phyloP scores from a whole-genome alignment of 1,284 basidiomycete genomes.

The Ceratobasidium sp. region DNA sequence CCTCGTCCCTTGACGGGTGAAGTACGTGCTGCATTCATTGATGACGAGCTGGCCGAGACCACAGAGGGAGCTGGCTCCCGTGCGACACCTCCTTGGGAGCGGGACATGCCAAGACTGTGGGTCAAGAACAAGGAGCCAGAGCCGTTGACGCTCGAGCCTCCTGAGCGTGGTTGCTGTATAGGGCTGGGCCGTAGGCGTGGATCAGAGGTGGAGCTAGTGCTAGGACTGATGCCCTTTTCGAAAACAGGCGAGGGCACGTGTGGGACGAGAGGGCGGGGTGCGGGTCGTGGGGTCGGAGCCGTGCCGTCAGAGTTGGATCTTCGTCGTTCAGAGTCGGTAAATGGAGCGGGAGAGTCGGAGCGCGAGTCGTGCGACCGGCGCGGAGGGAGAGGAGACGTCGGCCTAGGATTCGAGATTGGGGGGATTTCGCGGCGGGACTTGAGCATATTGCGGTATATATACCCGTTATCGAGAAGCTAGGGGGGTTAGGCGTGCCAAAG shows the following conservation, averaged over 20 bases:
- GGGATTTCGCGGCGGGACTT: constrained; percentile 29
- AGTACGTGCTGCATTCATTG: constrained; percentile 26
- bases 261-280: constrained; percentile 7
- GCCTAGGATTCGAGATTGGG: constrained; percentile 28
- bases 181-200: not conserved
- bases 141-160: not conserved
- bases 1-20: constrained; percentile 21
- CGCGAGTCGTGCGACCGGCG: constrained; percentile 34
- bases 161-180: constrained; percentile 3
- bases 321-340: not conserved
- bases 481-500: not conserved
- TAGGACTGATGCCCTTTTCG: constrained; percentile 9
- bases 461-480: constrained; percentile 20
- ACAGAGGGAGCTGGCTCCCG: constrained; percentile 16
- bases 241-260: constrained; percentile 34
- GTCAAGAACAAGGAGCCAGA: constrained; percentile 20
- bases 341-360: constrained; percentile 9
- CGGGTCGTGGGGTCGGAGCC: constrained; percentile 26
- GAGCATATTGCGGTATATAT: constrained; percentile 26
- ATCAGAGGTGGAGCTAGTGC: constrained; percentile 23
- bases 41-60: constrained; percentile 30
- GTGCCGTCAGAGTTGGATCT: constrained; percentile 26
- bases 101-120: constrained; percentile 31
- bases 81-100: constrained; percentile 24
- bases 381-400: constrained; percentile 19